Conservation (phyloP, 139 green algal genomes). For the Chlorella sp. region DNA sequence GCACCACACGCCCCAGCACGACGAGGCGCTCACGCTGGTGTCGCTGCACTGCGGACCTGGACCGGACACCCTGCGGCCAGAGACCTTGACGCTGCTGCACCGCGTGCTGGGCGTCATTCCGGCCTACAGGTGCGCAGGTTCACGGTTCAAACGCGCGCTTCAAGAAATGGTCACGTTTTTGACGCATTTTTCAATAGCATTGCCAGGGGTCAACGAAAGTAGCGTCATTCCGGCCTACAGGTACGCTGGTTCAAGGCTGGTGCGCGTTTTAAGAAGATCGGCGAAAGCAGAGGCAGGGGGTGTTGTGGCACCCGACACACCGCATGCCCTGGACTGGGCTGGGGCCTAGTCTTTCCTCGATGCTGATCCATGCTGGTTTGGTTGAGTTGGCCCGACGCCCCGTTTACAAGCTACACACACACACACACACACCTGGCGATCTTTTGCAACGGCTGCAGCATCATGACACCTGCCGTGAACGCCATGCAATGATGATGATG, state of each 20-base stretch:
- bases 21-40: constrained; percentile 58
- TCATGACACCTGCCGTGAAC: too few species aligned
- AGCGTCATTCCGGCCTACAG: constrained; percentile 65
- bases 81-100: constrained; percentile 65
- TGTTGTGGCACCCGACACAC: background rate
- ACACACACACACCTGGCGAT: too few species aligned
- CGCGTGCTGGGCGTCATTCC: constrained; percentile 65
- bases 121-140: constrained; percentile 46
- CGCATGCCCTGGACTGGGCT: too few species aligned
- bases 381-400: background rate
- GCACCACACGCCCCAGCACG: constrained; percentile 64
- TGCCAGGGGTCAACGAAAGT: too few species aligned
- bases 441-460: too few species aligned
- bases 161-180: background rate
- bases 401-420: background rate
- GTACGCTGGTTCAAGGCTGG: constrained; percentile 9
- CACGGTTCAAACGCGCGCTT: background rate
- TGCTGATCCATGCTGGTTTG: background rate
- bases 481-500: too few species aligned
- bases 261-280: background rate
- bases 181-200: too few species aligned
- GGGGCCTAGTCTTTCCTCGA: too few species aligned
- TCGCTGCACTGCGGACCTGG: constrained; percentile 45
- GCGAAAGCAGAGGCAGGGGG: background rate
- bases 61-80: constrained; percentile 41